Base-by-base conservation (phyloP, 495 filamentous ascomycete genomes). In the Penicillium coprophilum region DNA sequence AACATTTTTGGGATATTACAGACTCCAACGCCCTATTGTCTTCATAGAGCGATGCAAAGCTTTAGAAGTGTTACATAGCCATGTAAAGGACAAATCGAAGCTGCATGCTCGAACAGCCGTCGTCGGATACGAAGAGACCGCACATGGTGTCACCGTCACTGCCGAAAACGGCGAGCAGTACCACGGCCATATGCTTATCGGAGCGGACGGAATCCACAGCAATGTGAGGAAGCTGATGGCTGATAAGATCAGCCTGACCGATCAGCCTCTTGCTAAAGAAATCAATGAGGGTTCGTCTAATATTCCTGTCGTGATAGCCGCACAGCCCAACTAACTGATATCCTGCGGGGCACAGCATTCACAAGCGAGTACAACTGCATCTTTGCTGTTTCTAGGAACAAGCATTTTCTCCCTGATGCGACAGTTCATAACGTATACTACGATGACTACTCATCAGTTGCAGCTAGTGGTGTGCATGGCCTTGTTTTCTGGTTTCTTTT, bases 201-300 rank as follows among this genome's bases (percentile, higher is more conserved):
- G 77, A 0, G 71, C 71, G 15, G 80, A 82, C 57, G 80, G 79
- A 0, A 71, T 80, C 20, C 71, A 77, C 53, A 80, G 77, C 59
- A 64, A 55, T 53, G 72, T 73, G 21, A 61, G 76, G 24, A 43
- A 61, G 44, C 62, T 75, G 51, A 75, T 82, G 20, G 40, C 75
- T 11, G 65, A 70, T 0, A 53, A 69, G n/a, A 61, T 55, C 40
- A 64, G 60, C 60, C 56, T 39, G 32, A 48, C 31, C 48, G 57
- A 58, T 28, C 15, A 46, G n/a, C n/a, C 28, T 15, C 49, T 49
- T 17, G 49, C 43, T 9, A 46, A 46, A 15, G 46, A 58, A 21
- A 53, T 58, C 41, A 58, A 47, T 23, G 41, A 58, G 24, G 56
- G 56, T 53, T 27, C 4, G 39, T 52, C 12, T 6, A 31, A 6